A percentile compares a stretch with the other conserved stretches of the same genome.
phyloP scores from a whole-genome alignment of 1,139 yeast genomes.

The Geotrichum citri-aurantii region DNA sequence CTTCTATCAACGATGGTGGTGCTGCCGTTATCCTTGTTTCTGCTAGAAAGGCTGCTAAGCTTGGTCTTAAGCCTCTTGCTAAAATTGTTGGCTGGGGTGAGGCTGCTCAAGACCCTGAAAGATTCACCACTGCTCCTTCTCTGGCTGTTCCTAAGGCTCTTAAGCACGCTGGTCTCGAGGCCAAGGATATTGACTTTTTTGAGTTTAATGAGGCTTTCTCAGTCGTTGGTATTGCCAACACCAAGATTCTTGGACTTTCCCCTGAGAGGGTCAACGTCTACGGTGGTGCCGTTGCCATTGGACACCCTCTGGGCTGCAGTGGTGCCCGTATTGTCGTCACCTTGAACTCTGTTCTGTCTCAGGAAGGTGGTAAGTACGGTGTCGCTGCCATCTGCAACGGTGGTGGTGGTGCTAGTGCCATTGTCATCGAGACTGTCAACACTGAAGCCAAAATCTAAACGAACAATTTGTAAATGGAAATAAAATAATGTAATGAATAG shows the following conservation, averaged over 20 bases:
- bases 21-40: constrained; percentile 89
- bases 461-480: neutral
- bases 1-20: constrained; percentile 94
- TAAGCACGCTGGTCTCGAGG: constrained; percentile 67
- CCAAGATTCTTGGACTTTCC: constrained; percentile 63
- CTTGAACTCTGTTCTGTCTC: constrained; percentile 65
- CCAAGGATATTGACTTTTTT: constrained; percentile 64
- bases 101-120: constrained; percentile 90
- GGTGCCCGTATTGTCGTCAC: constrained; percentile 95
- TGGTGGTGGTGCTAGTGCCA: constrained; percentile 96
- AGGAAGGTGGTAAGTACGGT: constrained; percentile 76
- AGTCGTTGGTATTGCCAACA: constrained; percentile 89
- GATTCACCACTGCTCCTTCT: constrained; percentile 92
- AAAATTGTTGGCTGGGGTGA: constrained; percentile 93
- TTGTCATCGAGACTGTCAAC: constrained; percentile 52
- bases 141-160: constrained; percentile 93
- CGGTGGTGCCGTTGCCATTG: constrained; percentile 98
- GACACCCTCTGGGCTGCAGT: constrained; percentile 96
- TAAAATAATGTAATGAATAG: neutral
- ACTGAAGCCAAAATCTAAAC: constrained; percentile 14
- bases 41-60: constrained; percentile 73
- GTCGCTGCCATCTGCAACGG: constrained; percentile 97
- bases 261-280: constrained; percentile 76
- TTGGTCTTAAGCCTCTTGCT: constrained; percentile 82
- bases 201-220: constrained; percentile 97